Evolutionary conservation across 2,329 filamentous ascomycete species (phyloP).

Genomic region (Fusarium xyrophilum): DNA sequence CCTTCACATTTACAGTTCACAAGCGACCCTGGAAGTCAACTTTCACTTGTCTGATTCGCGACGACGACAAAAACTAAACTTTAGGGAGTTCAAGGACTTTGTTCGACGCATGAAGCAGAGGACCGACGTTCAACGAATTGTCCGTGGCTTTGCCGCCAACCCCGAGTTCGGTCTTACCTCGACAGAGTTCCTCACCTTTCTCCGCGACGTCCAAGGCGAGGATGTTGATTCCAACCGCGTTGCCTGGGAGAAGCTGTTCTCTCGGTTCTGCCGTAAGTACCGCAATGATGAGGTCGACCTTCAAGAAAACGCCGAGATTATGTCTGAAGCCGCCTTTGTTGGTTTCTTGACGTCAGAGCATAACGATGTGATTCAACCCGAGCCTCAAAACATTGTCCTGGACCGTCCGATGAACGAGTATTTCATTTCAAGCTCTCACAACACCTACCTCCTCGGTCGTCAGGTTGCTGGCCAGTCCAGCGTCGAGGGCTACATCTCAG

Average conservation of each 20-base stretch:
- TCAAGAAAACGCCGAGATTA: slow-evolving; percentile 58
- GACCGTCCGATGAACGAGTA: slow-evolving; percentile 94
- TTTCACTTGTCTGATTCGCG: slow-evolving; percentile 77
- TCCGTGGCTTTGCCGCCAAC: slow-evolving; percentile 66
- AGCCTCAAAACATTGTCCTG: slow-evolving; percentile 68
- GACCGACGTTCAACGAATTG: slow-evolving; percentile 79
- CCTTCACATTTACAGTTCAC: slow-evolving; percentile 89
- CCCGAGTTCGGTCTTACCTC: slow-evolving; percentile 70
- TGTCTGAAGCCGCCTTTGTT: slow-evolving; percentile 81
- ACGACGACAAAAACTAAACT: slow-evolving; percentile 72
- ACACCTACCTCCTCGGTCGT: slow-evolving; percentile 92
- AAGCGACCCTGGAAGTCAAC: slow-evolving; percentile 73
- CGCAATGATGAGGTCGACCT: slow-evolving; percentile 55
- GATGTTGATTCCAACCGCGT: slow-evolving; percentile 70
- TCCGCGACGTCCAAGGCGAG: slow-evolving; percentile 76
- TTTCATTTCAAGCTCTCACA: slow-evolving; percentile 98
- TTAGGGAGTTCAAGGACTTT: slow-evolving; percentile 82
- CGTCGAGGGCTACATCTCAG: slow-evolving; percentile 92
- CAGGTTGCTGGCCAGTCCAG: slow-evolving; percentile 91
- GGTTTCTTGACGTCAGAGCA: slow-evolving; percentile 77
- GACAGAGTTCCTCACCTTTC: slow-evolving; percentile 77
- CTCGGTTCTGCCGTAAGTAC: slow-evolving; percentile 69
- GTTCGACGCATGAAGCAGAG: slow-evolving; percentile 83
- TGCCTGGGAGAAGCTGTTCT: slow-evolving; percentile 76
- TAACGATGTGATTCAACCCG: slow-evolving; percentile 71